Conservation (phyloP, 1,284 basidiomycete genomes). For the Ganoderma resinaceum region DNA sequence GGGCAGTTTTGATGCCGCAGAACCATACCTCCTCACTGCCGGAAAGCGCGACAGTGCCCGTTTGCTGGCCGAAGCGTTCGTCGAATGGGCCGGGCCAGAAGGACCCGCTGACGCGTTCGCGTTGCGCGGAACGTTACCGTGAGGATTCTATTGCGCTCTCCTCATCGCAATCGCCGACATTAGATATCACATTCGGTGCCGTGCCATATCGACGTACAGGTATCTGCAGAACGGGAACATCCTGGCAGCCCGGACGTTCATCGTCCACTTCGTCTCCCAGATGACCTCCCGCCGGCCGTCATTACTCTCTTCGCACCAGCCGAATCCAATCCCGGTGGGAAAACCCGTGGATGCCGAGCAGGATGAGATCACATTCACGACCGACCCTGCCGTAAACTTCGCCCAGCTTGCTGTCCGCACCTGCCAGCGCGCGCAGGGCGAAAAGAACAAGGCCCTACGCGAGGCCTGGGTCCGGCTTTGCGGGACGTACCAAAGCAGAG, state of each 20-base stretch:
- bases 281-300: conserved; percentile 51
- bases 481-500: conserved; percentile 77
- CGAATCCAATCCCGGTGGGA: conserved; percentile 49
- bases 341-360: conserved; percentile 42
- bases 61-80: conserved; percentile 85
- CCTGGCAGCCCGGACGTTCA: conserved; percentile 85
- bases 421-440: conserved; percentile 83
- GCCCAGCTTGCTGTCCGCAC: conserved; percentile 85
- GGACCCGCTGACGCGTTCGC: conserved; percentile 74
- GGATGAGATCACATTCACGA: conserved; percentile 76
- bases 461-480: conserved; percentile 87
- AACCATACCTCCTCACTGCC: conserved; percentile 82
- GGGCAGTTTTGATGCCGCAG: conserved; percentile 74
- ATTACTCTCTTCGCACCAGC: conserved; percentile 50
- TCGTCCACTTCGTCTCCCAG: conserved; percentile 75
- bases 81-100: conserved; percentile 72
- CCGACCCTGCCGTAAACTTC: conserved; percentile 83
- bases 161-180: background rate
- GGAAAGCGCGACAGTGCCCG: conserved; percentile 89
- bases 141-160: conserved; percentile 41
- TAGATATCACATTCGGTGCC: background rate
- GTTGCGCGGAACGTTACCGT: conserved; percentile 85
- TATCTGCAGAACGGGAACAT: conserved; percentile 90
- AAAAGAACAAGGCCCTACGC: conserved; percentile 72
- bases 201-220: conserved; percentile 45